Conservation (phyloP, 1,139 yeast species). For the Taphrina communis region DNA sequence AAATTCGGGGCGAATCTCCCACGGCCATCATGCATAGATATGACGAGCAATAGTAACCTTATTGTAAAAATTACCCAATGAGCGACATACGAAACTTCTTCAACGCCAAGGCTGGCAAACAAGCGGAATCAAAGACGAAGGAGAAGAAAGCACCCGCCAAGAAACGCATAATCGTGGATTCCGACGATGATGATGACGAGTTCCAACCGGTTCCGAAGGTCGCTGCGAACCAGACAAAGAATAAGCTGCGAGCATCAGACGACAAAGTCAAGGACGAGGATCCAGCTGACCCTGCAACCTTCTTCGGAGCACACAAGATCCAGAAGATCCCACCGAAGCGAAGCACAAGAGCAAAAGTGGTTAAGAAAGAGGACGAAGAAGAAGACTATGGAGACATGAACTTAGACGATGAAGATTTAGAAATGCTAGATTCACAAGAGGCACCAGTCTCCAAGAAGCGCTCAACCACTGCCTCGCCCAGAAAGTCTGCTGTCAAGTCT, state of each 20-base stretch:
- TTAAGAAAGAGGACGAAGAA: constrained; percentile 38
- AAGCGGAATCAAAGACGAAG: background rate
- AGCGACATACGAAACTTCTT: constrained; percentile 38
- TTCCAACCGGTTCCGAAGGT: background rate
- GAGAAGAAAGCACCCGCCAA: constrained; percentile 7
- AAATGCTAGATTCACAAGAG: constrained; percentile 14
- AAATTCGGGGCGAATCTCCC: background rate
- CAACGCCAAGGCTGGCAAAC: constrained; percentile 11
- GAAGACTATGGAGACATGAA: constrained; percentile 40
- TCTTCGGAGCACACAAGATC: constrained; percentile 24
- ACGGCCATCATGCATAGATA: background rate
- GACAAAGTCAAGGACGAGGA: constrained; percentile 4
- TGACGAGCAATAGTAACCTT: background rate
- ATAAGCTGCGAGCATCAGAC: constrained; percentile 1
- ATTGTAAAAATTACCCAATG: background rate
- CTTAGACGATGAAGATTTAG: constrained; percentile 34
- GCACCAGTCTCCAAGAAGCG: constrained; percentile 42
- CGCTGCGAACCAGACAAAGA: constrained; percentile 3
- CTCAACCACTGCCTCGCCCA: background rate
- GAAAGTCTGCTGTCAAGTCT: constrained; percentile 1
- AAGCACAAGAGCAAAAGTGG: constrained; percentile 5
- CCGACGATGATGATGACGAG: constrained; percentile 23
- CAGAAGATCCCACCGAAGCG: constrained; percentile 22
- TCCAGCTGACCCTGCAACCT: constrained; percentile 9
- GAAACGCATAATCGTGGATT: constrained; percentile 24